These are phyloP conservation scores for Auricularia cornea DNA, from an alignment of 768 basidiomycete species.

Conservation along the genomic window DNA sequence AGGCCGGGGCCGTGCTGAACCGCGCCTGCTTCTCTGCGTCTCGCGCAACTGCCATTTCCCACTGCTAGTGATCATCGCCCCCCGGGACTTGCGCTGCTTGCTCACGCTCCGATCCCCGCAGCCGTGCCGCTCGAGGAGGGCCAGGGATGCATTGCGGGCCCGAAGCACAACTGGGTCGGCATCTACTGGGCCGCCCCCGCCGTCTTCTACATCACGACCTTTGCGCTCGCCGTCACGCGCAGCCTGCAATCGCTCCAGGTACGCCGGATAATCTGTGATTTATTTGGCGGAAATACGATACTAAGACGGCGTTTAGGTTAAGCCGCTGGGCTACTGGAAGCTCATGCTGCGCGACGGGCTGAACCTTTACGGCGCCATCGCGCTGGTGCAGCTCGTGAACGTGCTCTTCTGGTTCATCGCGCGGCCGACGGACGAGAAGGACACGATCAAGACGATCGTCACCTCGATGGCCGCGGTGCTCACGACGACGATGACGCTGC, in stretches of 20 bases:
- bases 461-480: conserved; percentile 82
- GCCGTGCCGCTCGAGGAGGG: conserved; percentile 58
- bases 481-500: conserved; percentile 81
- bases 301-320: conserved; percentile 32
- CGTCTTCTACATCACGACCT: conserved; percentile 58
- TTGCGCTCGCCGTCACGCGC: conserved; percentile 51
- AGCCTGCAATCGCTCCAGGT: conserved; percentile 44
- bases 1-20: no score
- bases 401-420: conserved; percentile 84
- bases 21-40: no score
- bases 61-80: no score
- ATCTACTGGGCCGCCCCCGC: conserved; percentile 81
- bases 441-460: conserved; percentile 75
- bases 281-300: no score
- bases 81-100: no score
- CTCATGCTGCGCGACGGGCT: conserved; percentile 86
- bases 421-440: conserved; percentile 47
- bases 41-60: no score
- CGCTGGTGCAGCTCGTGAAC: conserved; percentile 74
- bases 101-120: no score
- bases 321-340: conserved; percentile 63
- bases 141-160: conserved; percentile 86
- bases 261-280: no score
- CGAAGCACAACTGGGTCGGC: conserved; percentile 71
- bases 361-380: conserved; percentile 77